Percentiles rank a stretch among this genome's conserved stretches.
phyloP scores from a whole-genome alignment of 2,329 filamentous ascomycete genomes.

The Emericellopsis cladophorae region DNA sequence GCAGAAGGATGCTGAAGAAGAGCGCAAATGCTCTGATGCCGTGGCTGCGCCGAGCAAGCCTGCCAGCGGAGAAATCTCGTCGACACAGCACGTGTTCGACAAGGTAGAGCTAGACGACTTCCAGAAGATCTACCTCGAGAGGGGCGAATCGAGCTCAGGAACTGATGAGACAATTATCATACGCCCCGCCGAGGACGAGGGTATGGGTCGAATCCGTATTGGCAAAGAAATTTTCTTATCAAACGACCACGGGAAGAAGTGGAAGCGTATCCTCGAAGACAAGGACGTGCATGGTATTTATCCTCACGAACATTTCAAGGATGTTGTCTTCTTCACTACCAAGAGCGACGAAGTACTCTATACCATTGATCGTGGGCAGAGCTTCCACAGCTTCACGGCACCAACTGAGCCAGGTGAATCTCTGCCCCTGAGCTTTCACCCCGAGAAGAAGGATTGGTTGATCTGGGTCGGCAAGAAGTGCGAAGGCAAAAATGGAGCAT shows the following conservation, averaged over 20 bases:
- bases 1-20: constrained; percentile 59
- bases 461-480: constrained; percentile 79
- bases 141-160: constrained; percentile 48
- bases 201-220: constrained; percentile 14
- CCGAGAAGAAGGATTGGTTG: constrained; percentile 75
- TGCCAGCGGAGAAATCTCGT: constrained; percentile 53
- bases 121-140: constrained; percentile 66
- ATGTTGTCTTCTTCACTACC: constrained; percentile 80
- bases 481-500: constrained; percentile 40
- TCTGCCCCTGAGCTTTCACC: constrained; percentile 63
- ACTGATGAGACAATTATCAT: constrained; percentile 62
- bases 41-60: constrained; percentile 32
- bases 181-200: constrained; percentile 26
- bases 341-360: constrained; percentile 55
- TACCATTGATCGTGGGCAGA: constrained; percentile 65
- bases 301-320: constrained; percentile 70
- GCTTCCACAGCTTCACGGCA: constrained; percentile 61
- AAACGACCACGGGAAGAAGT: constrained; percentile 78
- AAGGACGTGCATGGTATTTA: constrained; percentile 60
- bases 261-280: constrained; percentile 57
- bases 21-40: constrained; percentile 63
- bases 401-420: constrained; percentile 36
- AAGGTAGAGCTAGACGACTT: constrained; percentile 29
- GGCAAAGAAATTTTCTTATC: constrained; percentile 59
- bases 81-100: constrained; percentile 49